phyloP scores from a whole-genome alignment of 176 grass and related monocot species.

The Musa beccarii region DNA sequence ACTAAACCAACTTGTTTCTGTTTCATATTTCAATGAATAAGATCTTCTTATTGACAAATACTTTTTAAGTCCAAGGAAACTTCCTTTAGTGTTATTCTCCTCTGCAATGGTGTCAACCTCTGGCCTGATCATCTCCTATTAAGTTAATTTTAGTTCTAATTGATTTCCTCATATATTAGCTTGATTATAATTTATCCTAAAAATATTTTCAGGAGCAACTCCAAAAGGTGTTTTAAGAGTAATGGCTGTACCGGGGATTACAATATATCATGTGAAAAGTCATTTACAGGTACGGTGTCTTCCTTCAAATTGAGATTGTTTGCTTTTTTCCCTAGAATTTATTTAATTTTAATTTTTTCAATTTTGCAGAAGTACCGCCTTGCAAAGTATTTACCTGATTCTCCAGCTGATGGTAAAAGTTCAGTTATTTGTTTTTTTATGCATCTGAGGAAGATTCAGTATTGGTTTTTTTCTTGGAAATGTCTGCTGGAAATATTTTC shows the following conservation, averaged over 20 bases:
- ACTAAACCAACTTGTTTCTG: no score
- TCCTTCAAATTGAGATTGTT: conserved; percentile 16
- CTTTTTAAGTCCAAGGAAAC: no score
- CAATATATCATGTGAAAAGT: conserved; percentile 97
- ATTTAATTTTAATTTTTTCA: neutral
- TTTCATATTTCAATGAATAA: no score
- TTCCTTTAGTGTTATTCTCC: no score
- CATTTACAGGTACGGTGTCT: conserved; percentile 68
- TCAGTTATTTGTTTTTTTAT: conserved; percentile 26
- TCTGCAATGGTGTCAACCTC: no score
- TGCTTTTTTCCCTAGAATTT: neutral
- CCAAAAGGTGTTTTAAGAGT: conserved; percentile 97
- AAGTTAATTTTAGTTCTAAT: no score
- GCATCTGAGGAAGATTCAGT: neutral
- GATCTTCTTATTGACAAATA: no score
- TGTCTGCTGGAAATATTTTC: neutral
- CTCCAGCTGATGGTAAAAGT: conserved; percentile 65
- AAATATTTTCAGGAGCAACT: conserved; percentile 72
- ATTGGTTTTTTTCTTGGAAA: neutral
- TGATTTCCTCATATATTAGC: no score
- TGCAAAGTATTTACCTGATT: conserved; percentile 95
- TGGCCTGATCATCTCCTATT: no score
- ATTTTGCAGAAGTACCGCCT: conserved; percentile 78
- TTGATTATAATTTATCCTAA: conserved; percentile 12
- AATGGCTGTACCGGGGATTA: conserved; percentile 96